These are phyloP conservation scores for Pestalotiopsis sp. DNA, from an alignment of 2,329 filamentous ascomycete genomes.

Conservation along the genomic window DNA sequence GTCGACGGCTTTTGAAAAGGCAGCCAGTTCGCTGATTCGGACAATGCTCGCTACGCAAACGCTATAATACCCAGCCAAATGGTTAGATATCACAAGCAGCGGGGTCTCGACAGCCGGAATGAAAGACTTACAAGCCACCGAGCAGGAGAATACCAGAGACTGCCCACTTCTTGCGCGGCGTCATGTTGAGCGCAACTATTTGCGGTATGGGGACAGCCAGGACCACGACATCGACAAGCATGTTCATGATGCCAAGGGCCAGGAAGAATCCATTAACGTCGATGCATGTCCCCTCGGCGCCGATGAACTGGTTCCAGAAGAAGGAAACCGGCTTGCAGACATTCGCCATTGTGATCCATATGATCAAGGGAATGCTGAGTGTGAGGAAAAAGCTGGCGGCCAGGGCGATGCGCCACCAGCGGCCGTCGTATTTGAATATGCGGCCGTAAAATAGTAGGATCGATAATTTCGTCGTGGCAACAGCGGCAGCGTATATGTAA, in stretches of 20 bases:
- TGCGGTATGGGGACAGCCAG: neutral
- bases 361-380: neutral
- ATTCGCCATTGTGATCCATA: slow-evolving; percentile 2
- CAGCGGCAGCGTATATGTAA: neutral
- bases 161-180: neutral
- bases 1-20: neutral
- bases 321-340: neutral
- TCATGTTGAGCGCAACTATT: neutral
- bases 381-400: neutral
- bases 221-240: slow-evolving; percentile 3
- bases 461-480: neutral
- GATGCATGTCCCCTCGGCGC: neutral
- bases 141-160: slow-evolving; percentile 1
- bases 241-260: slow-evolving; percentile 5
- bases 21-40: neutral
- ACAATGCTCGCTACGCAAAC: neutral
- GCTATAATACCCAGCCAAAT: neutral
- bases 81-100: too few species aligned
- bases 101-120: neutral
- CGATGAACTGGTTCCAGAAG: slow-evolving; percentile 2
- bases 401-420: neutral
- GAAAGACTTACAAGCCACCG: neutral
- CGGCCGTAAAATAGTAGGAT: neutral
- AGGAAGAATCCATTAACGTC: neutral
- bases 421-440: neutral